Evolutionary conservation across 306 rosid genomes (phyloP), one percentile per base, ranked within the genome.

Genomic region (Sophora flavescens): DNA sequence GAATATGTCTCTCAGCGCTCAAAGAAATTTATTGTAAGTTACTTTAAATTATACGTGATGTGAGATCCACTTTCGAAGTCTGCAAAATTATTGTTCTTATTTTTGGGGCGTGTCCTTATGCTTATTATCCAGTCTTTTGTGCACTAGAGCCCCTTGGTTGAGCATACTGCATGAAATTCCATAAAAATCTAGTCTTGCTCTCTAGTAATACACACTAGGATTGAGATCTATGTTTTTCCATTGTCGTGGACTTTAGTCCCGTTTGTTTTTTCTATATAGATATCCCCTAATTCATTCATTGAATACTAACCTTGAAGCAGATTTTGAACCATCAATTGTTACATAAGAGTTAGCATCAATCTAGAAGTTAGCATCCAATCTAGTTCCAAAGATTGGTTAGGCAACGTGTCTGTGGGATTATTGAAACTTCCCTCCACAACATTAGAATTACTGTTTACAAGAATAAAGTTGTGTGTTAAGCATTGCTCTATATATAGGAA

Each of bases 351-450:
- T 9, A 93, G 51, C 5, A 8, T 16, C 10, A 84, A 77, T 8
- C 82, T 39, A 6, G 89, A 82, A 60, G 75, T 67, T 3, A 91
- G 75, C 0, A 0, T 67, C 0, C 2, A 14, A 1, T 14, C 15
- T 1, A 0, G 32, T 5, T 7, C 32, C 13, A 91, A 6, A 17
- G 53, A 45, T 59, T 89, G 90, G 28, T 73, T 67, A 1, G 95
- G 95, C 52, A 91, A 79, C 63, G 95, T 89, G 67, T 89, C 91
- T 0, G 95, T 86, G 8, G 91, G 91, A 14, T 57, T 4, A 2
- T 76, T 39, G 68, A 91, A 91, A 65, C 93, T 89, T 74, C 84
- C 61, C 95, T 93, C 89, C 28, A 85, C 54, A 63, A 4, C 0
- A 3, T 5, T 11, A 1, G 85, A 73, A 12, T 26, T n/a, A 0